phyloP scores from a whole-genome alignment of 768 basidiomycete genomes.

The Termitomyces sp. region DNA sequence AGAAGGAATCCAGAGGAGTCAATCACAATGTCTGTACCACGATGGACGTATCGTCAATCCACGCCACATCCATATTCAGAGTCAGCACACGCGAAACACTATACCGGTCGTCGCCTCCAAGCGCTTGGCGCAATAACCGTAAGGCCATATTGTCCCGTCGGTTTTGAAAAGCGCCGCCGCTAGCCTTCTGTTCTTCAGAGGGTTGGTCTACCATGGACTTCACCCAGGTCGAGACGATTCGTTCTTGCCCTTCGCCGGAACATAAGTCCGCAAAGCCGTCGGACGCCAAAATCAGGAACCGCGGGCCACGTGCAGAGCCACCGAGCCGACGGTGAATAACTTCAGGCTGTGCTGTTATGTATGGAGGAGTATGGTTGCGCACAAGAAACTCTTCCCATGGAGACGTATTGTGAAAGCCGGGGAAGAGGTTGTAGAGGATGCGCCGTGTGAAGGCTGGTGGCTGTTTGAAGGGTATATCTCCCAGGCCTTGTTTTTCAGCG shows the following conservation, averaged over 20 bases:
- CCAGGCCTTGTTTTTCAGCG: constrained; percentile 44
- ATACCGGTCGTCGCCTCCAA: constrained; percentile 54
- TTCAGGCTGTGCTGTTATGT: constrained; percentile 63
- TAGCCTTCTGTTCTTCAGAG: constrained; percentile 14
- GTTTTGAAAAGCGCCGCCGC: not conserved
- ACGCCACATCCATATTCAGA: constrained; percentile 59
- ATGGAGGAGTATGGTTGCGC: constrained; percentile 62
- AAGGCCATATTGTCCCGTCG: constrained; percentile 50
- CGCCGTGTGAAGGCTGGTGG: constrained; percentile 66
- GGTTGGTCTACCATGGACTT: constrained; percentile 34
- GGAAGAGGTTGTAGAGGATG: constrained; percentile 62
- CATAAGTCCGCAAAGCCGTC: constrained; percentile 68
- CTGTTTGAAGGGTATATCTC: constrained; percentile 72
- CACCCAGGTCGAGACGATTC: constrained; percentile 53
- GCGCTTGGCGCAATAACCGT: constrained; percentile 49
- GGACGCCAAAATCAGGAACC: constrained; percentile 61
- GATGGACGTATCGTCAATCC: constrained; percentile 69
- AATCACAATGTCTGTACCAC: constrained; percentile 56
- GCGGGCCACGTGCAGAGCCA: constrained; percentile 26
- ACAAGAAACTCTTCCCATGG: constrained; percentile 67
- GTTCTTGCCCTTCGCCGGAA: constrained; percentile 40
- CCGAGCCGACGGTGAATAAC: constrained; percentile 54
- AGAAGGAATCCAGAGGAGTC: not conserved
- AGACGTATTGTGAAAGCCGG: constrained; percentile 57
- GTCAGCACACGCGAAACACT: constrained; percentile 58